A percentile compares a stretch with the other conserved stretches of the same genome.
These are phyloP conservation scores for Dioscorea cayenensis DNA, from an alignment of 116 monocot species.

Conservation along the genomic window DNA sequence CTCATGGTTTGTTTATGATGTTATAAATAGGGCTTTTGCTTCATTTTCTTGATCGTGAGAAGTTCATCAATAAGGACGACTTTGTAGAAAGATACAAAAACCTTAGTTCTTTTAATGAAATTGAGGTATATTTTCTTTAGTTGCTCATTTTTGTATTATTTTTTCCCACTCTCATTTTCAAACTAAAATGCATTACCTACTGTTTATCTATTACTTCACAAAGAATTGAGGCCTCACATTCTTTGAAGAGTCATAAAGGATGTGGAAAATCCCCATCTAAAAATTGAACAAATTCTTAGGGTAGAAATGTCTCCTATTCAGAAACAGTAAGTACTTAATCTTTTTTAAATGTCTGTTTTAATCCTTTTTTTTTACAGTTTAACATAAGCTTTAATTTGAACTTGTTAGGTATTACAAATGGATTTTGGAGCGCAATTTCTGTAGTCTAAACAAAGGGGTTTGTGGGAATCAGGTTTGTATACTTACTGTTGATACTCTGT, in stretches of 20 bases:
- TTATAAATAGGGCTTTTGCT: conserved; percentile 62
- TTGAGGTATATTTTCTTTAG: conserved; percentile 31
- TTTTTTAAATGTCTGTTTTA: background rate
- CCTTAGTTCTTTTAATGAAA: conserved; percentile 87
- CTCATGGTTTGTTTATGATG: conserved; percentile 6
- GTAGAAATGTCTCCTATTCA: conserved; percentile 99
- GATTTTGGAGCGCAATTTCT: conserved; percentile 97
- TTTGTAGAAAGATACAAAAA: conserved; percentile 99
- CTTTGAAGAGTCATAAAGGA: conserved; percentile 95
- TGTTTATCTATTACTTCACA: conserved; percentile 89
- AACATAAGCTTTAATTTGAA: background rate
- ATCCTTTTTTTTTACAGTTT: background rate
- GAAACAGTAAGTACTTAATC: conserved; percentile 59
- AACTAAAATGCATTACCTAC: conserved; percentile 11
- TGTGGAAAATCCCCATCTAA: conserved; percentile 96
- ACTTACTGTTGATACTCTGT: background rate
- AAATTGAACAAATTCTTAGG: conserved; percentile 97
- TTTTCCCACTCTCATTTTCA: background rate
- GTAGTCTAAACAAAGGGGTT: conserved; percentile 95
- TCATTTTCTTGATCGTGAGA: conserved; percentile 89
- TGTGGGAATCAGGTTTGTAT: conserved; percentile 86
- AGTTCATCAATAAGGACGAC: conserved; percentile 78
- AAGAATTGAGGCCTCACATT: conserved; percentile 93
- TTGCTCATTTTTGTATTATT: background rate
- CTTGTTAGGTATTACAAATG: conserved; percentile 91